Conservation (phyloP, 805 yeast species). For the Saturnispora zaruensis region DNA sequence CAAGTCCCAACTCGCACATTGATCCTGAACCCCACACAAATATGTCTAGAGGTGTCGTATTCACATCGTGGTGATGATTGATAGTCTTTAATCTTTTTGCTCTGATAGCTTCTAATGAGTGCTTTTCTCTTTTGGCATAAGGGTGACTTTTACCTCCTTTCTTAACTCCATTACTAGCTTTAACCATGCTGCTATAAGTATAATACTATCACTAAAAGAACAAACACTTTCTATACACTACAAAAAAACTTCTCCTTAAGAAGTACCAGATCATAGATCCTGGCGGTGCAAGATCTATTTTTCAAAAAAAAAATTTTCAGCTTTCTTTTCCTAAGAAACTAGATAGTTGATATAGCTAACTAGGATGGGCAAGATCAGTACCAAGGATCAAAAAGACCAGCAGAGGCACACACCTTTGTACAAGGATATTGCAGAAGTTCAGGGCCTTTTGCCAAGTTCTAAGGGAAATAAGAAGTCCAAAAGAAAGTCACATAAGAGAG, state of each 20-base stretch:
- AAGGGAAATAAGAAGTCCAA: constrained; percentile 8
- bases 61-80: constrained; percentile 32
- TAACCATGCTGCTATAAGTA: neutral
- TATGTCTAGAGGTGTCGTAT: constrained; percentile 51
- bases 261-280: neutral
- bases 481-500: constrained; percentile 20
- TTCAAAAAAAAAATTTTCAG: constrained; percentile 4
- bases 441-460: constrained; percentile 46
- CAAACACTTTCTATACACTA: neutral
- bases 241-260: neutral
- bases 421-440: constrained; percentile 65
- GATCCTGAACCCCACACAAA: constrained; percentile 96
- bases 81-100: constrained; percentile 43
- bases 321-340: constrained; percentile 1
- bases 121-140: constrained; percentile 25
- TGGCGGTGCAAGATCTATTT: constrained; percentile 5
- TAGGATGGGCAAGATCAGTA: constrained; percentile 59
- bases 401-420: constrained; percentile 77
- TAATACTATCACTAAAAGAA: neutral
- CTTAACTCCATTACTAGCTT: constrained; percentile 29
- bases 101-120: constrained; percentile 37
- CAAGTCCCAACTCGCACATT: constrained; percentile 97
- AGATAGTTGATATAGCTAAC: neutral
- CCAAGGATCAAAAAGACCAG: constrained; percentile 41
- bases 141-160: constrained; percentile 27